Conservation (phyloP, 2,329 filamentous ascomycete genomes). For the Aplosporella prunicola region DNA sequence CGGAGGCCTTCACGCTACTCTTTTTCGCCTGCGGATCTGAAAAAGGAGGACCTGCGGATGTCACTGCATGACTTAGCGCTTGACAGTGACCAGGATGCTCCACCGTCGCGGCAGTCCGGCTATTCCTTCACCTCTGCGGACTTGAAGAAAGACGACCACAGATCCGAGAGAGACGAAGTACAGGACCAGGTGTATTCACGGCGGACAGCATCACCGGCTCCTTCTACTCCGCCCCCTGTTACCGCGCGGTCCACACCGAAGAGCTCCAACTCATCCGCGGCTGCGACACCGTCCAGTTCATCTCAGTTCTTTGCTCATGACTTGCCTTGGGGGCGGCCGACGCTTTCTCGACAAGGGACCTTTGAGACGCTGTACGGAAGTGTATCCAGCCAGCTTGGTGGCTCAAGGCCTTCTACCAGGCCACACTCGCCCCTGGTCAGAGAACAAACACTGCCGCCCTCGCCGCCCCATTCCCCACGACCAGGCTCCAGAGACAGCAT, state of each 20-base stretch:
- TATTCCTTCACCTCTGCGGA: slow-evolving; percentile 4
- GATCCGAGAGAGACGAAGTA: background rate
- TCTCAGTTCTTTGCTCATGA: slow-evolving; percentile 2
- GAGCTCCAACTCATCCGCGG: background rate
- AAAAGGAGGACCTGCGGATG: slow-evolving; percentile 24
- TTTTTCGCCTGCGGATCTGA: slow-evolving; percentile 26
- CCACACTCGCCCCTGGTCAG: slow-evolving; percentile 22
- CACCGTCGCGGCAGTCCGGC: no score
- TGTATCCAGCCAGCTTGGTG: background rate
- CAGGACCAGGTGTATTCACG: slow-evolving; percentile 1
- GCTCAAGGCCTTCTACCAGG: slow-evolving; percentile 10
- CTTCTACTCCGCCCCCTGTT: slow-evolving; percentile 1
- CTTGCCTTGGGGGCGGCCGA: slow-evolving; percentile 7
- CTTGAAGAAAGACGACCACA: background rate
- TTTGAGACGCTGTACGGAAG: slow-evolving; percentile 9
- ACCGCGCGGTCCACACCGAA: slow-evolving; percentile 1
- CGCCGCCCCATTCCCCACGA: slow-evolving; percentile 22
- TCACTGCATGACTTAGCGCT: slow-evolving; percentile 16
- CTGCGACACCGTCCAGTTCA: slow-evolving; percentile 3
- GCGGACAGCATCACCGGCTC: background rate
- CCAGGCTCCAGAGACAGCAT: slow-evolving; percentile 17
- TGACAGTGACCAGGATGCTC: no score
- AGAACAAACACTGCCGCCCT: slow-evolving; percentile 8
- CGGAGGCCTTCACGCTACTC: slow-evolving; percentile 30
- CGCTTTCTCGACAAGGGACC: slow-evolving; percentile 2